Conservation (phyloP, 2,329 filamentous ascomycete species). For the Penicillium thymicola region DNA sequence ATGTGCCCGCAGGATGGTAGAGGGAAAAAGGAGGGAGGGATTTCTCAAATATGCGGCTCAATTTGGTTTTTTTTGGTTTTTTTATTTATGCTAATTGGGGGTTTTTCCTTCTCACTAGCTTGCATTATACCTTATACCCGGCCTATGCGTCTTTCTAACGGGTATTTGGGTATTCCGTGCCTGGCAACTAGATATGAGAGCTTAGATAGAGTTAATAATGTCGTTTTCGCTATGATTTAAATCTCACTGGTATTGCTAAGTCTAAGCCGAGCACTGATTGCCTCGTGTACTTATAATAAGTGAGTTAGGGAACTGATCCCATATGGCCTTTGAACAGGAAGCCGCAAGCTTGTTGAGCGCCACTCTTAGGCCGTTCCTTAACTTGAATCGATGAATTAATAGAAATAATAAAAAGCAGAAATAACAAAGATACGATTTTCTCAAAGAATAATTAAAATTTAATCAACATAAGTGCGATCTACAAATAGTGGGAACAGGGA, state of each 20-base stretch:
- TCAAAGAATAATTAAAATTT: background rate
- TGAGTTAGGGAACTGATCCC: slow-evolving; percentile 2
- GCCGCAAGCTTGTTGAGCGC: background rate
- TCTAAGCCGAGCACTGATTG: background rate
- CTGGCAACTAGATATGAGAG: background rate
- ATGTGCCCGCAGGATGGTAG: background rate
- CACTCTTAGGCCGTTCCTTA: background rate
- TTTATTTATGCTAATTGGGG: no score
- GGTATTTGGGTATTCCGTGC: background rate
- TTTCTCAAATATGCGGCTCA: background rate
- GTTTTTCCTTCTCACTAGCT: background rate
- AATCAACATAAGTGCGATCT: slow-evolving; percentile 7
- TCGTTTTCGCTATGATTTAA: background rate
- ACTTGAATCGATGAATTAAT: background rate
- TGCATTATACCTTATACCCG: background rate
- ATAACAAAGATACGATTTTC: background rate
- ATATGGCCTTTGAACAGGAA: background rate
- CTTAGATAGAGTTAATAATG: background rate
- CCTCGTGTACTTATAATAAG: background rate
- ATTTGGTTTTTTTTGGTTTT: background rate
- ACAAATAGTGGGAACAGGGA: slow-evolving; percentile 17
- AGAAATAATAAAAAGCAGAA: background rate
- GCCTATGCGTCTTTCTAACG: slow-evolving; percentile 3
- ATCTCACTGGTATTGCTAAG: background rate
- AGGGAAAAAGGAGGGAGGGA: background rate